phyloP scores from a whole-genome alignment of 2,329 filamentous ascomycete species.

The Trichophyton mentagrophytes region DNA sequence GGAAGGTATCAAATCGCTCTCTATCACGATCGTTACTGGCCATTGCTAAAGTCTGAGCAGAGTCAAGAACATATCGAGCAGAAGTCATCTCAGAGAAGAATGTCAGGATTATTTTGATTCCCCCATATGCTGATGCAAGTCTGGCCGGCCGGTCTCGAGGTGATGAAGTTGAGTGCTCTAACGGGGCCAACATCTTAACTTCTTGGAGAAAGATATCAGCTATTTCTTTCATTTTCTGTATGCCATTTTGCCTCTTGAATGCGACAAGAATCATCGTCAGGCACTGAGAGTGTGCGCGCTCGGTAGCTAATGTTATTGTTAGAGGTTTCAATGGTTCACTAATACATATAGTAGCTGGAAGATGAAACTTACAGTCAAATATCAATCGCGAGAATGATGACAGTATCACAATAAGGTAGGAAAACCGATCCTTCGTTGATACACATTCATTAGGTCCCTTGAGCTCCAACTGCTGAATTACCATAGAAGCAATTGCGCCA shows the following conservation, averaged over 20 bases:
- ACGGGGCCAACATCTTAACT: constrained; percentile 37
- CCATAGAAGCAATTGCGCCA: constrained; percentile 57
- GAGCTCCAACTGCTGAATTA: constrained; percentile 54
- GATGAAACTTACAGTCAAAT: constrained; percentile 47
- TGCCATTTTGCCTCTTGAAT: constrained; percentile 70
- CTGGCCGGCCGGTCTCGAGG: constrained; percentile 31
- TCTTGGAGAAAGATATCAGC: constrained; percentile 55
- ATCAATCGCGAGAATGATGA: constrained; percentile 66
- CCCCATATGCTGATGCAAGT: constrained; percentile 42
- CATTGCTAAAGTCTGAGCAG: constrained; percentile 48
- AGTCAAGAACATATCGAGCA: constrained; percentile 68
- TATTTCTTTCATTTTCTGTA: constrained; percentile 60
- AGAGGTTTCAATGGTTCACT: neutral
- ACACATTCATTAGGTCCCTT: constrained; percentile 29
- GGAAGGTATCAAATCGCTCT: constrained; percentile 48
- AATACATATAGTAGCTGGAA: neutral
- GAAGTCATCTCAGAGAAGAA: constrained; percentile 67
- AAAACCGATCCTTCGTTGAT: constrained; percentile 43
- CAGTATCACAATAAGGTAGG: constrained; percentile 71
- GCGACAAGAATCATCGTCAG: constrained; percentile 67
- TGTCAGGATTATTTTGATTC: constrained; percentile 70
- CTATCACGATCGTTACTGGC: constrained; percentile 43
- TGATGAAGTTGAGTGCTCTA: constrained; percentile 26
- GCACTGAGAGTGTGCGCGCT: constrained; percentile 39
- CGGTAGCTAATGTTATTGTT: constrained; percentile 24